Evolutionary conservation across 805 yeast species (phyloP), one percentile per base, ranked within the genome.

Genomic region (Wickerhamomyces chambardii): DNA sequence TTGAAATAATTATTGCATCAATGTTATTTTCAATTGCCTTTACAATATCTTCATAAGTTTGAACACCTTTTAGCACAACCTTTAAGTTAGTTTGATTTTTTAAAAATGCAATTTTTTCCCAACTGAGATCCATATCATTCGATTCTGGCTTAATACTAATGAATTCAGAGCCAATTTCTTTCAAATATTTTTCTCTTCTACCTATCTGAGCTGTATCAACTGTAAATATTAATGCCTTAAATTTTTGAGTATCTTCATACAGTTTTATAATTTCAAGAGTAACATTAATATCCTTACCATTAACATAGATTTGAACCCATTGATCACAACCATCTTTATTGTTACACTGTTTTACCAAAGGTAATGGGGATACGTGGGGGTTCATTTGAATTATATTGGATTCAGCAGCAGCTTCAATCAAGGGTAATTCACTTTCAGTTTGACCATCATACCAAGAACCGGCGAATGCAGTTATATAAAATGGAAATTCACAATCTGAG

Each of bases 1-100:
- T 81, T 11, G 86, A 78, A 14, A 82, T 60, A 30, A 80, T 67
- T 18, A 78, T 73, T 6, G 84, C 89, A 29, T 70, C 69, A 27
- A 75, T 69, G 0, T 82, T 81, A 37, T 68, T 57, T 35, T 70
- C 69, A 5, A 72, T 68, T 6, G 87, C 85, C 33, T 57, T 50
- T 14, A 75, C 56, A 2, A 79, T 72, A 50, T 82, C 89, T 42
- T 78, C 85, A 14, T 71, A 73, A 7, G 80, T 62, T 51, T 78
- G 83, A 9, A 82, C 60, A 3, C 89, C 90, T 51, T 81, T 82
- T 41, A 68, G 58, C 42, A 66, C 67, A 39, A 70, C 57, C 17
- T 77, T 73, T 37, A 74, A 49, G 3, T 55, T 53, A 1, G 75
- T 64, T 21, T 46, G 36, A 4, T 48, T 34, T 38, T 47, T 40